Evolutionary conservation across 2,329 filamentous ascomycete species (phyloP).

Genomic region (Elsinoe ampelina): DNA sequence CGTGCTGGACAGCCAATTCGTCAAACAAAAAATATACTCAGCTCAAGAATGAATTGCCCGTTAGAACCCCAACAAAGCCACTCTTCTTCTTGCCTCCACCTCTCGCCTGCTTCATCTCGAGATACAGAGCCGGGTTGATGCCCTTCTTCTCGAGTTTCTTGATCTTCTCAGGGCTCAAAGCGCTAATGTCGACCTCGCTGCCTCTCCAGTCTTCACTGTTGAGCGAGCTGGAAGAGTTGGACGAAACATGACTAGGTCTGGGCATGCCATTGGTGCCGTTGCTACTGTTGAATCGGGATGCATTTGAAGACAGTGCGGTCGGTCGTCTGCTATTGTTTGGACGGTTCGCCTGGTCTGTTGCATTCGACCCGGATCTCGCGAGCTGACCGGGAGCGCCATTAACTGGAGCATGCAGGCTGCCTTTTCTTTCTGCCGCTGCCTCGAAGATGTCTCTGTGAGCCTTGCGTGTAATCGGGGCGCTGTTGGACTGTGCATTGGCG

Average conservation of each 20-base stretch:
- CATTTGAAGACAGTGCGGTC: background rate
- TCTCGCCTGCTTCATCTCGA: slow-evolving; percentile 40
- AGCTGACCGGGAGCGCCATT: background rate
- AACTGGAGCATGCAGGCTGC: background rate
- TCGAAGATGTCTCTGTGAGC: slow-evolving; percentile 2
- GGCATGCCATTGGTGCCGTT: background rate
- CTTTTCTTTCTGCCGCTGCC: background rate
- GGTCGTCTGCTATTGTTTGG: background rate
- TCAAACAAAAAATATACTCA: background rate
- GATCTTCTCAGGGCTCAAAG: slow-evolving; percentile 32
- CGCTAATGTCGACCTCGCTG: slow-evolving; percentile 32
- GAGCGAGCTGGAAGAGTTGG: slow-evolving; percentile 15
- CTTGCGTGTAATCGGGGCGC: background rate
- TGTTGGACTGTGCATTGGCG: background rate
- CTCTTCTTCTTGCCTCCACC: slow-evolving; percentile 27
- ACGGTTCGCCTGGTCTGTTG: background rate
- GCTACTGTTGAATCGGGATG: background rate
- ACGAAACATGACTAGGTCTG: background rate
- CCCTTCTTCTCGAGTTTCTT: slow-evolving; percentile 39
- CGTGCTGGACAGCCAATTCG: background rate
- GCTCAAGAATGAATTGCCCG: slow-evolving; percentile 27
- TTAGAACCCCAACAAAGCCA: slow-evolving; percentile 20
- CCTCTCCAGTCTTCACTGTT: slow-evolving; percentile 29
- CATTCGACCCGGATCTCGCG: background rate
- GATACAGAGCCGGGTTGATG: slow-evolving; percentile 38